These are phyloP conservation scores for Vanrija pseudolonga DNA, from an alignment of 1,284 basidiomycete genomes.

Conservation along the genomic window DNA sequence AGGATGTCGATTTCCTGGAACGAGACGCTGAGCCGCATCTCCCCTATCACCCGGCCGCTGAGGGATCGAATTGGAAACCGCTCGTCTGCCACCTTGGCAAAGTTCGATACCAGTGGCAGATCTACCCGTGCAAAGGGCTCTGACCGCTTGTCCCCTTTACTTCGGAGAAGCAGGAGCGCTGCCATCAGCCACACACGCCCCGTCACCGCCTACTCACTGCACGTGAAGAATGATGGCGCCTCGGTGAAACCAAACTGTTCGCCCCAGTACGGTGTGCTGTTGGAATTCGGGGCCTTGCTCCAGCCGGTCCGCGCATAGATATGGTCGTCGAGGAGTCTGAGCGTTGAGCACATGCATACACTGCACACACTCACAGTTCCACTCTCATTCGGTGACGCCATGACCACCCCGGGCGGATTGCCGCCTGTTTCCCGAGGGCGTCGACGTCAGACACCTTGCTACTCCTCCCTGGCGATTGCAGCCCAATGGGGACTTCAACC, in stretches of 20 bases:
- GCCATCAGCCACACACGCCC: neutral
- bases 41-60: constrained; percentile 24
- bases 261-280: constrained; percentile 28
- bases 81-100: constrained; percentile 23
- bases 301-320: constrained; percentile 26
- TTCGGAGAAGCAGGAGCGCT: constrained; percentile 6
- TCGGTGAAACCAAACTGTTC: constrained; percentile 22
- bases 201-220: constrained; percentile 16
- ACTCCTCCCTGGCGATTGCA: neutral
- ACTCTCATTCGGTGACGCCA: constrained; percentile 19
- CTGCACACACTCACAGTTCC: constrained; percentile 21
- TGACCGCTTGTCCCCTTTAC: constrained; percentile 8
- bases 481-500: too few species aligned
- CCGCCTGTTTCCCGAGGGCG: too few species aligned
- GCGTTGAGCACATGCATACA: neutral
- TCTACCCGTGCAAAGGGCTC: constrained; percentile 22
- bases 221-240: constrained; percentile 17
- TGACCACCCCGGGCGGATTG: constrained; percentile 18
- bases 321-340: constrained; percentile 13
- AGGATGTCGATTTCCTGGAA: constrained; percentile 22
- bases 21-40: constrained; percentile 26
- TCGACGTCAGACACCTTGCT: too few species aligned
- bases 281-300: constrained; percentile 19
- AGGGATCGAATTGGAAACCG: constrained; percentile 26
- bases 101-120: constrained; percentile 22